Evolutionary conservation across 78 protist genomes (phyloP).

Genomic region (Pelomyxa schiedti): DNA sequence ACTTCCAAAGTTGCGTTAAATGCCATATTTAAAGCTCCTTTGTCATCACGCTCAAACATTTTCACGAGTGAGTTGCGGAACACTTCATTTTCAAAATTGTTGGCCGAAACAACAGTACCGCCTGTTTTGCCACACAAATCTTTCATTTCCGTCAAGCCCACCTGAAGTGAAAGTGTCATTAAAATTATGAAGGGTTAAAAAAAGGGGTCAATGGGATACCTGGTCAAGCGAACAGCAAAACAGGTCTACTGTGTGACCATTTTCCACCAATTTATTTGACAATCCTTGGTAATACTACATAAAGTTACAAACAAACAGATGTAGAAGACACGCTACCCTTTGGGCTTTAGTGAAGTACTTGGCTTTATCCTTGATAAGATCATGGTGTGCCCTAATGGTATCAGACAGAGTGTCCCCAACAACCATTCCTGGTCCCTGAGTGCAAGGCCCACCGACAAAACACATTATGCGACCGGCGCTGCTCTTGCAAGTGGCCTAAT

Average conservation of each 20-base stretch:
- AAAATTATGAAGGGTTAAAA: no score
- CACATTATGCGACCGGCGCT: slow-evolving; percentile 78
- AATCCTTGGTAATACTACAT: slow-evolving; percentile 23
- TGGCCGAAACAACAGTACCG: slow-evolving; percentile 66
- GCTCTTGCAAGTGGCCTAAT: slow-evolving; percentile 48
- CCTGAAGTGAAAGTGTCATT: no score
- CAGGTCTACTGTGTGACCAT: slow-evolving; percentile 74
- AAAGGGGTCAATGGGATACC: no score
- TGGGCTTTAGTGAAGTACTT: slow-evolving; percentile 48
- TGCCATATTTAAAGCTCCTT: slow-evolving; percentile 38
- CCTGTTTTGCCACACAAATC: slow-evolving; percentile 54
- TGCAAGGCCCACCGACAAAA: slow-evolving; percentile 88
- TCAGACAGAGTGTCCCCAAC: slow-evolving; percentile 55
- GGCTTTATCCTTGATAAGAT: slow-evolving; percentile 61
- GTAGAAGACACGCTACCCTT: slow-evolving; percentile 8
- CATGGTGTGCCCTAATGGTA: slow-evolving; percentile 78
- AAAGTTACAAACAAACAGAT: neutral
- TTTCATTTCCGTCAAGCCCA: slow-evolving; percentile 79
- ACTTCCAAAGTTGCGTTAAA: slow-evolving; percentile 66
- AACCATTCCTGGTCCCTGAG: slow-evolving; percentile 84
- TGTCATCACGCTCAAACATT: slow-evolving; percentile 27
- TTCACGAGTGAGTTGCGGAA: slow-evolving; percentile 72
- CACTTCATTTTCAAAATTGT: slow-evolving; percentile 62
- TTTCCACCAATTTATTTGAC: slow-evolving; percentile 38
- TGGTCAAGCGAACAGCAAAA: slow-evolving; percentile 82